phyloP scores from a whole-genome alignment of 2,329 filamentous ascomycete genomes.

The Didymella pinodella region DNA sequence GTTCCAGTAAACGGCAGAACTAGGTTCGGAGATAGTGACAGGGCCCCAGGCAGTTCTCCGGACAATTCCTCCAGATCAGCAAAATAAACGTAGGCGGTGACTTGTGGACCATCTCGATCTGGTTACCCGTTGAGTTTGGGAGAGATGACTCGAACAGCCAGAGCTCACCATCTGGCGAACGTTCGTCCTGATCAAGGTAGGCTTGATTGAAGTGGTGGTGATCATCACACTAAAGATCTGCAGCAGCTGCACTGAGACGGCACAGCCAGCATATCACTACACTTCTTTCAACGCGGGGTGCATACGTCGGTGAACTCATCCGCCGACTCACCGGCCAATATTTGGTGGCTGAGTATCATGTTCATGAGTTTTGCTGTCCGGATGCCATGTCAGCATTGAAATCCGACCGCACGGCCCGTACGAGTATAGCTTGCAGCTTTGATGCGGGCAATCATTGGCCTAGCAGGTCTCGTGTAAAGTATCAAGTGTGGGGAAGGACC shows the following conservation, averaged over 20 bases:
- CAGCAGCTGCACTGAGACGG: conserved; percentile 1
- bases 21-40: conserved; percentile 2
- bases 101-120: background rate
- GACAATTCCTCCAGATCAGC: background rate
- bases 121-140: background rate
- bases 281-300: conserved; percentile 3
- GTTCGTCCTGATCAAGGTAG: background rate
- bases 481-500: conserved; percentile 6
- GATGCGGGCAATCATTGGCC: conserved; percentile 32
- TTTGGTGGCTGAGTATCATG: background rate
- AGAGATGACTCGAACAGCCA: background rate
- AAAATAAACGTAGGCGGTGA: background rate
- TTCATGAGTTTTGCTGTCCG: conserved; percentile 10
- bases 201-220: background rate
- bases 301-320: conserved; percentile 23
- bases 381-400: conserved; percentile 15
- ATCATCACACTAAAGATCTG: conserved; percentile 12
- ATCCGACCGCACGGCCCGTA: conserved; percentile 33
- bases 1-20: conserved; percentile 8
- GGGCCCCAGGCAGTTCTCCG: background rate
- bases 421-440: conserved; percentile 19
- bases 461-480: conserved; percentile 13
- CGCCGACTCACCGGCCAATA: conserved; percentile 27
- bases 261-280: conserved; percentile 1
- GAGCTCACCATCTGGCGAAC: background rate